Conservation (phyloP, 2,329 filamentous ascomycete genomes). For the Fulvia fulva region DNA sequence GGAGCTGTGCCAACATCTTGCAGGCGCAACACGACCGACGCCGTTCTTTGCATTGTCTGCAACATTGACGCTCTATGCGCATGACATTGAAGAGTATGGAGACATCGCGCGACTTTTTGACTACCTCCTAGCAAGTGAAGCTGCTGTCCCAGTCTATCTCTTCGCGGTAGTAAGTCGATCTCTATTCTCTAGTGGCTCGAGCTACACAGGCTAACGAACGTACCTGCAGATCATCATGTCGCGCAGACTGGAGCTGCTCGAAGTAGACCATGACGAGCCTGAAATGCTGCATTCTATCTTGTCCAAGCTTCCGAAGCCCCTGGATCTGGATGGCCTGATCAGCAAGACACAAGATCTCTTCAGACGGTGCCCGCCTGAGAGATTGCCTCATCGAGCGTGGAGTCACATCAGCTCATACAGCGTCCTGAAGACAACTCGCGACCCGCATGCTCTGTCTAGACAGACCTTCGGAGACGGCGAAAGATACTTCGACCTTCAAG, state of each 20-base stretch:
- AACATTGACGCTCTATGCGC: constrained; percentile 91
- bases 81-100: constrained; percentile 85
- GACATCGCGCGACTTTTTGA: constrained; percentile 91
- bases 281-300: constrained; percentile 90
- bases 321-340: constrained; percentile 78
- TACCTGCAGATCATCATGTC: constrained; percentile 65
- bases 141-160: constrained; percentile 85
- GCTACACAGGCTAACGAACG: neutral
- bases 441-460: constrained; percentile 45
- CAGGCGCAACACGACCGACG: constrained; percentile 41
- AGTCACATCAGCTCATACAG: constrained; percentile 67
- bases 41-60: constrained; percentile 93
- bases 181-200: neutral
- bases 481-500: constrained; percentile 65
- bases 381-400: constrained; percentile 64
- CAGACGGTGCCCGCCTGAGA: constrained; percentile 64
- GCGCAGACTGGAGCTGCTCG: constrained; percentile 78
- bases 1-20: constrained; percentile 62
- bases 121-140: constrained; percentile 79
- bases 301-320: constrained; percentile 75
- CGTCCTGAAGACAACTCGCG: constrained; percentile 76
- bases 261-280: constrained; percentile 74
- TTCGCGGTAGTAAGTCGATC: constrained; percentile 61
- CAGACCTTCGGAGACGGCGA: constrained; percentile 65
- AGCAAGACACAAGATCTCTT: constrained; percentile 61